phyloP scores from a whole-genome alignment of 2,329 filamentous ascomycete species.

The Ustulina deusta region DNA sequence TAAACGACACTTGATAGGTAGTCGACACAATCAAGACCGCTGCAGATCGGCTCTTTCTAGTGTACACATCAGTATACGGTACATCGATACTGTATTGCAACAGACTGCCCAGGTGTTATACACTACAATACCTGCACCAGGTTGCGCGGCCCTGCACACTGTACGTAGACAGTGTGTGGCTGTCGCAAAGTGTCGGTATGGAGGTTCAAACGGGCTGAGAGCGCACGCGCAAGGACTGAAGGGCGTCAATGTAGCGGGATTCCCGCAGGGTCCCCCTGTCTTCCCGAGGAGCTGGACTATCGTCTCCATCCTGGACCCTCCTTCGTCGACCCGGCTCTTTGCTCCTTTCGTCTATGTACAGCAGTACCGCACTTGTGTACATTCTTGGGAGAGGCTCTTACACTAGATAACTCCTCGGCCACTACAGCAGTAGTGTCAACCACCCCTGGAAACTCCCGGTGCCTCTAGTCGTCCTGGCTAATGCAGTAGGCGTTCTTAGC shows the following conservation, averaged over 20 bases:
- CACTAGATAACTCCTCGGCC: conserved; percentile 19
- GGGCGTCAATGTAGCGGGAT: conserved; percentile 41
- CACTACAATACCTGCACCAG: neutral
- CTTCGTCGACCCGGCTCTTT: conserved; percentile 29
- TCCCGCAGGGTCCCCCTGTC: conserved; percentile 45
- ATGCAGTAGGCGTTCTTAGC: conserved; percentile 40
- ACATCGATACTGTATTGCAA: neutral
- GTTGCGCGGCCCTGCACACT: neutral
- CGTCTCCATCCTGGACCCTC: conserved; percentile 27
- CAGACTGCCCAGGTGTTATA: neutral
- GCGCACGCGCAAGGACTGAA: conserved; percentile 20
- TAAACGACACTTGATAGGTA: neutral
- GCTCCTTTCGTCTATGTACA: conserved; percentile 28
- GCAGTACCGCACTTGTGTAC: conserved; percentile 24
- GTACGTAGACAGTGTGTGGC: conserved; percentile 4
- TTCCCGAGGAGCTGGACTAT: conserved; percentile 42
- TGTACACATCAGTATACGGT: neutral
- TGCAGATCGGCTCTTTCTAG: neutral
- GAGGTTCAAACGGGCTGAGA: conserved; percentile 24
- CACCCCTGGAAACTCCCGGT: conserved; percentile 24
- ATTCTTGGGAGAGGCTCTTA: conserved; percentile 38
- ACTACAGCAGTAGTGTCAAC: conserved; percentile 20
- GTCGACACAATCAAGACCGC: neutral
- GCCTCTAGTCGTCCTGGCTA: conserved; percentile 36
- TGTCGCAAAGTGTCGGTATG: conserved; percentile 33